Evolutionary conservation across 345 rosid species (phyloP).

Genomic region (Bruguiera sexangula): DNA sequence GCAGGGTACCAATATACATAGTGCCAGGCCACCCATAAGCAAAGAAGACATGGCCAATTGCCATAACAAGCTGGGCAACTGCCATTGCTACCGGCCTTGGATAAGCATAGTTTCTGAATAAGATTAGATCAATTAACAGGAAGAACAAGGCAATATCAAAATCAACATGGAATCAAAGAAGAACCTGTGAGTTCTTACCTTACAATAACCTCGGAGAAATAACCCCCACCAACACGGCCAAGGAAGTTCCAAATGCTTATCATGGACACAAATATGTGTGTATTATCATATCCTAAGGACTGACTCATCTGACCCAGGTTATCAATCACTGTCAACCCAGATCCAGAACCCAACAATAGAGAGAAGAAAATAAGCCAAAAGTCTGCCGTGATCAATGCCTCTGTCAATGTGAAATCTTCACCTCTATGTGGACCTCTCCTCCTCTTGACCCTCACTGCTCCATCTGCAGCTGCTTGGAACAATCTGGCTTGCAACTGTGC

Average conservation of each 20-base stretch:
- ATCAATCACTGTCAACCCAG: constrained; percentile 94
- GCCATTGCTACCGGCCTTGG: constrained; percentile 90
- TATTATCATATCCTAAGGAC: constrained; percentile 76
- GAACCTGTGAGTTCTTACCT: constrained; percentile 42
- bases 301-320: constrained; percentile 98
- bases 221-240: constrained; percentile 94
- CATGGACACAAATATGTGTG: constrained; percentile 90
- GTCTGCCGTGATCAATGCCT: constrained; percentile 89
- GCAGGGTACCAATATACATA: constrained; percentile 78
- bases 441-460: constrained; percentile 81
- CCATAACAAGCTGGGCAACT: constrained; percentile 76
- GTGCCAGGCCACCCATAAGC: constrained; percentile 95
- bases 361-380: constrained; percentile 94
- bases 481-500: constrained; percentile 77
- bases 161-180: neutral
- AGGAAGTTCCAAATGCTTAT: constrained; percentile 99
- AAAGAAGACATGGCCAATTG: constrained; percentile 81
- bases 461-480: constrained; percentile 88
- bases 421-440: constrained; percentile 84
- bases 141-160: constrained; percentile 3
- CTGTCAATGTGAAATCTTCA: constrained; percentile 83
- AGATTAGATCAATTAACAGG: constrained; percentile 6
- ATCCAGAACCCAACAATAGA: constrained; percentile 83
- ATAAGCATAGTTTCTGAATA: constrained; percentile 71
- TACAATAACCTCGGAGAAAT: constrained; percentile 85